phyloP scores from a whole-genome alignment of 495 filamentous ascomycete species.

The Podospora appendiculata region DNA sequence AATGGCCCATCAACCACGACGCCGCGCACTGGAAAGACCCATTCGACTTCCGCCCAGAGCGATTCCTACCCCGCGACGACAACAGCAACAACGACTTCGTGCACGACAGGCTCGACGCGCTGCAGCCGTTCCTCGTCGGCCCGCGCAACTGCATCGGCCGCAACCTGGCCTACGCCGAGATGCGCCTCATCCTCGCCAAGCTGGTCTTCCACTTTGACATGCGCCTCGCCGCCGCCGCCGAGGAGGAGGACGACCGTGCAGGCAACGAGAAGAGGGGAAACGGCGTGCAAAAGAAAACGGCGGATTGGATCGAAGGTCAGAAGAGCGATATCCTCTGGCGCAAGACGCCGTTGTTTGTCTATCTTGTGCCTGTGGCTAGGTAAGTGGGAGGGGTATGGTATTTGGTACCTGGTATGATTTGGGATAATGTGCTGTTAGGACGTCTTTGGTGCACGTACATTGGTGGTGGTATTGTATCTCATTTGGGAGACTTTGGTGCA shows the following conservation, averaged over 20 bases:
- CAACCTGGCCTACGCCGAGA: constrained; percentile 32
- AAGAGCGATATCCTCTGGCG: too few relatives aligned
- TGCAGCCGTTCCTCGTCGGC: constrained; percentile 30
- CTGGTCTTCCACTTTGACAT: constrained; percentile 34
- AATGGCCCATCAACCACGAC: constrained; percentile 39
- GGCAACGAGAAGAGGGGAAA: not conserved
- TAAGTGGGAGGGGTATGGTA: too few relatives aligned
- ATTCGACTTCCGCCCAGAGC: constrained; percentile 39
- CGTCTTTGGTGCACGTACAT: too few relatives aligned
- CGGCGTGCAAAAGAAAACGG: not conserved
- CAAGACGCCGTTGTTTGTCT: too few relatives aligned
- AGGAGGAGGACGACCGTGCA: not conserved
- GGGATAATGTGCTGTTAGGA: too few relatives aligned
- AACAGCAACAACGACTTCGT: not conserved
- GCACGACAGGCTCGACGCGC: constrained; percentile 17
- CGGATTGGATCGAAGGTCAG: too few relatives aligned
- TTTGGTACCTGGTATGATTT: too few relatives aligned
- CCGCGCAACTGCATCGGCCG: constrained; percentile 32
- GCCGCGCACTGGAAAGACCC: constrained; percentile 37
- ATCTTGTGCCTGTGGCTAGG: too few relatives aligned
- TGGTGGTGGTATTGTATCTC: too few relatives aligned
- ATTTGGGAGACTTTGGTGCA: too few relatives aligned
- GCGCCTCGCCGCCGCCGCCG: constrained; percentile 6
- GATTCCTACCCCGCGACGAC: constrained; percentile 30
- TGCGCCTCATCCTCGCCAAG: constrained; percentile 34